These are phyloP conservation scores for Balakata baccata DNA, from an alignment of 345 rosid species.

Conservation along the genomic window DNA sequence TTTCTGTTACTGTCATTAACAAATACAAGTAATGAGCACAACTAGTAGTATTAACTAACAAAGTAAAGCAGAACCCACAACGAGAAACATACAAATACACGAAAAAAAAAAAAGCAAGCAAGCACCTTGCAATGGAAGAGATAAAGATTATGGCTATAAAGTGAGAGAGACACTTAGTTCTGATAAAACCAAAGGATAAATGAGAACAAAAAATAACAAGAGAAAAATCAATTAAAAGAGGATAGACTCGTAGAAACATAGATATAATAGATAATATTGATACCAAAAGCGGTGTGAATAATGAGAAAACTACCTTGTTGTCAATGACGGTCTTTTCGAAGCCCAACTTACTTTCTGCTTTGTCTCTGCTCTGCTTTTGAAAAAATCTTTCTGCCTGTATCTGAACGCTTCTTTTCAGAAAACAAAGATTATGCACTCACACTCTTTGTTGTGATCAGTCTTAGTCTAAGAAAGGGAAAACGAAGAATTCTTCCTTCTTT, in stretches of 20 bases:
- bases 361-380: slow-evolving; percentile 13
- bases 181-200: slow-evolving; percentile 14
- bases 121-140: neutral
- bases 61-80: neutral
- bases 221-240: neutral
- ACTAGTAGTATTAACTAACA: neutral
- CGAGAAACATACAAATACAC: neutral
- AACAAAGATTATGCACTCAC: too few relatives aligned
- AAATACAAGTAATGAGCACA: neutral
- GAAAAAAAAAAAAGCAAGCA: neutral
- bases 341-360: slow-evolving; percentile 50
- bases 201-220: neutral
- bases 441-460: neutral
- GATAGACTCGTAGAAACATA: neutral
- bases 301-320: slow-evolving; percentile 17
- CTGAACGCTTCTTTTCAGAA: neutral
- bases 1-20: neutral
- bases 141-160: neutral
- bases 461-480: neutral
- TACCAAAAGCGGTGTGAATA: neutral
- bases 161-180: neutral
- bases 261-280: too few relatives aligned
- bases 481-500: too few relatives aligned
- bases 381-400: neutral
- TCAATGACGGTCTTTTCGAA: slow-evolving; percentile 15